A percentile compares a stretch with the other conserved stretches of the same genome.
These are phyloP conservation scores for Withania somnifera DNA, from an alignment of 305 asterid genomes.

Conservation along the genomic window DNA sequence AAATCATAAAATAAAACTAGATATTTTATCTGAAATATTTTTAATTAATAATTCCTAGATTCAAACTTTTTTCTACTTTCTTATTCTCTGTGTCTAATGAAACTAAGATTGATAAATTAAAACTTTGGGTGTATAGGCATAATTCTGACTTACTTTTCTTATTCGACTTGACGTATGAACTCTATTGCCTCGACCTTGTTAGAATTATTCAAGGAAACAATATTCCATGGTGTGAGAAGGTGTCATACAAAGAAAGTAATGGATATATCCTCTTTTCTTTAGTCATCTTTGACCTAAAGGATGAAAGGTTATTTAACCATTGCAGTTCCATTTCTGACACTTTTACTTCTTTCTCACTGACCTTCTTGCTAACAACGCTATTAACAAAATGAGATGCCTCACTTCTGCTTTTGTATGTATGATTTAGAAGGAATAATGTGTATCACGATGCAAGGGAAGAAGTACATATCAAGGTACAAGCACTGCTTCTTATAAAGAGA, in stretches of 20 bases:
- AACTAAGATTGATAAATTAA: too few relatives aligned
- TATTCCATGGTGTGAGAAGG: neutral
- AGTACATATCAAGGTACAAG: neutral
- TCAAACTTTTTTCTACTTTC: too few relatives aligned
- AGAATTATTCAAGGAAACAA: neutral
- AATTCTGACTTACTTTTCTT: too few relatives aligned
- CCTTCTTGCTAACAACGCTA: neutral
- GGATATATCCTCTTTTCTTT: neutral
- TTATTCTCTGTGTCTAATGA: too few relatives aligned
- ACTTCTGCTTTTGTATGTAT: neutral
- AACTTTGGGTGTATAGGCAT: too few relatives aligned
- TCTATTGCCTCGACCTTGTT: too few relatives aligned
- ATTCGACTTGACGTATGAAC: too few relatives aligned
- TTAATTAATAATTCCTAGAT: too few relatives aligned
- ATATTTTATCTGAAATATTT: too few relatives aligned
- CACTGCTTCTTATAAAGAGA: neutral
- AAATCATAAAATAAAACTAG: too few relatives aligned
- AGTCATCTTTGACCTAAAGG: neutral
- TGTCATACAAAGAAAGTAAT: constrained; percentile 1
- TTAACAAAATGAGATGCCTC: neutral
- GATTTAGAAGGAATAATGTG: neutral
- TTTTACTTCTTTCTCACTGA: neutral
- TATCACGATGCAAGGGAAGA: neutral
- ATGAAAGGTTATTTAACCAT: neutral
- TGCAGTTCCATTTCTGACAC: neutral